Evolutionary conservation across 768 basidiomycete species (phyloP), one percentile per base, ranked within the genome.

Genomic region (Cyclocybe aegerita): DNA sequence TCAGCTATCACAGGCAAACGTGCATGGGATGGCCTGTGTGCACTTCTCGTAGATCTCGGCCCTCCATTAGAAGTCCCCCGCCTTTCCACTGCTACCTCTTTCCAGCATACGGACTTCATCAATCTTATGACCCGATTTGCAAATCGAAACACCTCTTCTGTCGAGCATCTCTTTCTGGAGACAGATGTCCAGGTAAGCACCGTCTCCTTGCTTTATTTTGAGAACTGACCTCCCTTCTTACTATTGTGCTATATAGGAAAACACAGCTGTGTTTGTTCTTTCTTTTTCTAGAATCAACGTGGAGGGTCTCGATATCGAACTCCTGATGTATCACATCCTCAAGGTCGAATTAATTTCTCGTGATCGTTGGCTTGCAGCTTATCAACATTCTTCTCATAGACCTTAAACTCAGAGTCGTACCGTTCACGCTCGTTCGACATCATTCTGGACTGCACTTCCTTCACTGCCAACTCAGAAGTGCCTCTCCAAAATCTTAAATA

Each of bases 21-120:
- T n/a, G 83, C 88, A 1, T 93, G 92, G 92, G 88, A 92, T 58
- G 78, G 77, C 11, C 74, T 93, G 29, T 93, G 91, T 59, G 81
- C 82, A 30, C 73, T 89, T 11, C 76, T 93, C 2, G 89, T 93
- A 10, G 91, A 93, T 55, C 78, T 90, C 30, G 86, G 86, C 16
- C 76, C 82, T 30, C 84, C 83, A 5, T 66, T 86, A 17, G 85
- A 87, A 52, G 77, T 82, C 6, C 88, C 91, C 1, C 75, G 73
- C 43, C 69, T 82, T n/a, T 83, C 88, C 0, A 59, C 60, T 0
- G 55, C 74, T 14, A 58, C 70, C 23, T 79, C 78, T 14, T 54
- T 62, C 0, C 73, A 82, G 8, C 88, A 91, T 63, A 71, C 70
- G 14, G 86, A 84, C 52, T 92, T 83, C 62, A 65, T 80, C 16